Conservation (phyloP, 345 rosid genomes). For the Populus pruinosa region DNA sequence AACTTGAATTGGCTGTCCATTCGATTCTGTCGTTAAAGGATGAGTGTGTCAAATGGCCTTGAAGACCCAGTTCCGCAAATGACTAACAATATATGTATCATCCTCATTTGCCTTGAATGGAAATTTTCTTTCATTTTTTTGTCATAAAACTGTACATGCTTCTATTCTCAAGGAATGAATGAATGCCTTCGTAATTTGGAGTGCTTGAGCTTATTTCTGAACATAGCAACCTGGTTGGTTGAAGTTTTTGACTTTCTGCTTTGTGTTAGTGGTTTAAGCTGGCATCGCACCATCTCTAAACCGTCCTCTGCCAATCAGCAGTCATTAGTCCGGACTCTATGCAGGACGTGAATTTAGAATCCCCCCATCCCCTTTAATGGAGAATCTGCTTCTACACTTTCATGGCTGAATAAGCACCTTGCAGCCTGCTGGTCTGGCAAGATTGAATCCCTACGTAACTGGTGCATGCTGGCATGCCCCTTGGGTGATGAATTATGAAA, state of each 20-base stretch:
- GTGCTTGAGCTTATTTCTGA: background rate
- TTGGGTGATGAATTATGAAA: background rate
- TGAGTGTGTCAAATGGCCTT: constrained; percentile 9
- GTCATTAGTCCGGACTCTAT: background rate
- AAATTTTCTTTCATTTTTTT: background rate
- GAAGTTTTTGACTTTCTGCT: background rate
- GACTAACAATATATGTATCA: background rate
- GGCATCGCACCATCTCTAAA: background rate
- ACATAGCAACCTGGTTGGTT: background rate
- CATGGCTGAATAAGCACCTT: background rate
- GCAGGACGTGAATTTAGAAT: background rate
- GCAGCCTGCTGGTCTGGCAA: background rate
- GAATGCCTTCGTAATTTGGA: background rate
- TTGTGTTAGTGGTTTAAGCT: background rate
- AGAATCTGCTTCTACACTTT: background rate
- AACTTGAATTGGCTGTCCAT: constrained; percentile 6
- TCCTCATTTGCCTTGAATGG: constrained; percentile 15
- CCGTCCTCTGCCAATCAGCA: background rate
- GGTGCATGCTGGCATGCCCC: background rate
- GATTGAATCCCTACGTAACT: background rate
- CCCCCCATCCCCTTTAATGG: background rate
- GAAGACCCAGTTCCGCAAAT: constrained; percentile 1
- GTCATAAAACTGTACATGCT: background rate
- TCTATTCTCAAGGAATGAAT: background rate
- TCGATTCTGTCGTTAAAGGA: constrained; percentile 1